phyloP scores from a whole-genome alignment of 176 grass and related monocot species.

The Cenchrus fungigraminus region DNA sequence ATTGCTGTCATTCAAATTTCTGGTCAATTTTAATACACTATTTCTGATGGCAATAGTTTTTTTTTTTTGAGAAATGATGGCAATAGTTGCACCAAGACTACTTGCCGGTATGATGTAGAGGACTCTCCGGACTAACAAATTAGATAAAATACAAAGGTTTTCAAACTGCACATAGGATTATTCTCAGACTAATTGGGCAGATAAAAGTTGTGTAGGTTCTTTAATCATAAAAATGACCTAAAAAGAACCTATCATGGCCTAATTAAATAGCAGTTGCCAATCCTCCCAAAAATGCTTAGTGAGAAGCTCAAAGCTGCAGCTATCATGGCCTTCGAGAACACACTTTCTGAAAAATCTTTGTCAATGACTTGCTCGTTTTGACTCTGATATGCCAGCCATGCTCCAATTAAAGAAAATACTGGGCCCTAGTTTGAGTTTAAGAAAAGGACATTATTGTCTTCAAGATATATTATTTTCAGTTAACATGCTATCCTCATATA shows the following conservation, averaged over 20 bases:
- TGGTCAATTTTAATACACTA: background rate
- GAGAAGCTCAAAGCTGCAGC: slow-evolving; percentile 64
- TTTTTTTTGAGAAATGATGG: background rate
- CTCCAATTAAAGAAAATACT: slow-evolving; percentile 71
- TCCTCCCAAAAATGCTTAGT: slow-evolving; percentile 69
- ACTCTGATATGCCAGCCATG: slow-evolving; percentile 77
- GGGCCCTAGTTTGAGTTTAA: slow-evolving; percentile 60
- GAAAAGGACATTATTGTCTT: slow-evolving; percentile 2
- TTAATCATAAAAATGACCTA: background rate
- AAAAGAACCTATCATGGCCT: too few relatives aligned
- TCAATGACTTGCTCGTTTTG: slow-evolving; percentile 68
- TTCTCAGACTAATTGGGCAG: background rate
- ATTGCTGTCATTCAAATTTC: background rate
- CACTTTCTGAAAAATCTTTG: slow-evolving; percentile 65
- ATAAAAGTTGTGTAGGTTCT: background rate
- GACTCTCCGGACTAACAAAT: background rate
- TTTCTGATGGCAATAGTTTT: slow-evolving; percentile 12
- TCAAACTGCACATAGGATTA: background rate
- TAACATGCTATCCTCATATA: background rate
- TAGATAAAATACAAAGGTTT: background rate
- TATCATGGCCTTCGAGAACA: slow-evolving; percentile 67
- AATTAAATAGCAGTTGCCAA: slow-evolving; percentile 66
- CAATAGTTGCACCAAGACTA: background rate
- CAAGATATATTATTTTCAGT: background rate
- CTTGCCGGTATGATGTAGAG: background rate